phyloP scores from a whole-genome alignment of 2,329 filamentous ascomycete genomes.

The Colletotrichum tropicale region DNA sequence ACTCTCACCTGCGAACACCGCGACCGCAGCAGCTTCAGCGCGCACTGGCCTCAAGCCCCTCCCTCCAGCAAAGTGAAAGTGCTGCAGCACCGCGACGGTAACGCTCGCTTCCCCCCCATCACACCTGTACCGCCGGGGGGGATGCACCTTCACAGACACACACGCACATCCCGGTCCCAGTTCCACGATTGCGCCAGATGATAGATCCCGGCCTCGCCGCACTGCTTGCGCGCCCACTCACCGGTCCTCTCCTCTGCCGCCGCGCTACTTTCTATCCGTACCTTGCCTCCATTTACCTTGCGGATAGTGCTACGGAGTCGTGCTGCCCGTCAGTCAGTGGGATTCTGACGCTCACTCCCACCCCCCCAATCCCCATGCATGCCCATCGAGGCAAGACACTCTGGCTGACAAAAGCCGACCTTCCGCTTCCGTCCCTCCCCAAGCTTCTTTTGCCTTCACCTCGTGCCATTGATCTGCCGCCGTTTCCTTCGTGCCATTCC shows the following conservation, averaged over 20 bases:
- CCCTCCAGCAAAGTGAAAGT: neutral
- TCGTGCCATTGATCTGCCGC: slow-evolving; percentile 12
- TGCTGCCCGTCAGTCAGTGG: neutral
- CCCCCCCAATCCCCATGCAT: neutral
- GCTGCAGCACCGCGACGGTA: neutral
- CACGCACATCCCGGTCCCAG: neutral
- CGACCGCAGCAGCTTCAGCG: neutral
- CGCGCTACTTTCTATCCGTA: neutral
- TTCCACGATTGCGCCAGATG: slow-evolving; percentile 18
- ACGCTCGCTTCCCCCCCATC: neutral
- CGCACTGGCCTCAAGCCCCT: neutral
- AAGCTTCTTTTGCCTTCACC: neutral
- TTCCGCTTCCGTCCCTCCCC: slow-evolving; percentile 7
- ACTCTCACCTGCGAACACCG: neutral
- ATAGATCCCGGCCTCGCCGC: slow-evolving; percentile 6
- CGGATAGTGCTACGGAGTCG: neutral
- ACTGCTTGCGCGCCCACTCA: neutral
- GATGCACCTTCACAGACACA: neutral
- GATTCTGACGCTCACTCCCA: neutral
- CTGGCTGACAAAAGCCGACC: slow-evolving; percentile 20
- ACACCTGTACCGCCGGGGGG: neutral
- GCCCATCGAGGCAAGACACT: neutral
- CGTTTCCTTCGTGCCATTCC: neutral
- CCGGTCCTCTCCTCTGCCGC: neutral
- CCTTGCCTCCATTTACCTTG: neutral